phyloP scores from a whole-genome alignment of 495 filamentous ascomycete species.

The Penicillium ochrochloron region DNA sequence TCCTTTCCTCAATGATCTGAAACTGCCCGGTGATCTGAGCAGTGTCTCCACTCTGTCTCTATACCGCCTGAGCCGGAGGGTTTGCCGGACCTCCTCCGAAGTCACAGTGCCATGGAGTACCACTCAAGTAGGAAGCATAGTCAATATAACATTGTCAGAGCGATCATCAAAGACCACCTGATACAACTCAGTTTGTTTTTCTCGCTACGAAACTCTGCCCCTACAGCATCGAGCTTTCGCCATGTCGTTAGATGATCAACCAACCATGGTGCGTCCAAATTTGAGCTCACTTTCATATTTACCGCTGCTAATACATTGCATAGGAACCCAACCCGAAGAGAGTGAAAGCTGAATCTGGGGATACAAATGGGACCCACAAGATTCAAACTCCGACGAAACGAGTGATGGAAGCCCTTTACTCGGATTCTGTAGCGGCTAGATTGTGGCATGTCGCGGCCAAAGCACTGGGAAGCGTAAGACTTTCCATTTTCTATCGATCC shows the following conservation, averaged over 20 bases:
- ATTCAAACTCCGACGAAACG: slow-evolving; percentile 7
- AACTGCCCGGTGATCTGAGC: background rate
- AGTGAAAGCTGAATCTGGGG: background rate
- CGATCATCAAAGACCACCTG: background rate
- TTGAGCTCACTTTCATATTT: background rate
- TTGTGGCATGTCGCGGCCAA: slow-evolving; percentile 39
- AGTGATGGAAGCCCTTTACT: slow-evolving; percentile 27
- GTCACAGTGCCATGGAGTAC: background rate
- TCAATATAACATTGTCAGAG: slow-evolving; percentile 5
- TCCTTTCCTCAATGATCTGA: background rate
- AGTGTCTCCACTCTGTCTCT: background rate
- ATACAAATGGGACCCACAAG: background rate
- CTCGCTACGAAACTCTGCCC: background rate
- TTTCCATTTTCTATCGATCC: background rate
- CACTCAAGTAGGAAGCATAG: background rate
- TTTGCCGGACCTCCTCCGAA: slow-evolving; percentile 1
- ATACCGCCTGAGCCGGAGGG: background rate
- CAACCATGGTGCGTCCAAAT: slow-evolving; percentile 5
- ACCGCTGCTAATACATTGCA: background rate
- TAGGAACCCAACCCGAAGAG: slow-evolving; percentile 7
- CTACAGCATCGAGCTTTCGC: slow-evolving; percentile 4
- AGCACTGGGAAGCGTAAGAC: slow-evolving; percentile 20
- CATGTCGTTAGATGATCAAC: slow-evolving; percentile 15
- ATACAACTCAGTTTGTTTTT: background rate
- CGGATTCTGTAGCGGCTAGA: slow-evolving; percentile 34